Conservation (phyloP, 371 early-diverging fungal species). For the Mucor mucedo region DNA sequence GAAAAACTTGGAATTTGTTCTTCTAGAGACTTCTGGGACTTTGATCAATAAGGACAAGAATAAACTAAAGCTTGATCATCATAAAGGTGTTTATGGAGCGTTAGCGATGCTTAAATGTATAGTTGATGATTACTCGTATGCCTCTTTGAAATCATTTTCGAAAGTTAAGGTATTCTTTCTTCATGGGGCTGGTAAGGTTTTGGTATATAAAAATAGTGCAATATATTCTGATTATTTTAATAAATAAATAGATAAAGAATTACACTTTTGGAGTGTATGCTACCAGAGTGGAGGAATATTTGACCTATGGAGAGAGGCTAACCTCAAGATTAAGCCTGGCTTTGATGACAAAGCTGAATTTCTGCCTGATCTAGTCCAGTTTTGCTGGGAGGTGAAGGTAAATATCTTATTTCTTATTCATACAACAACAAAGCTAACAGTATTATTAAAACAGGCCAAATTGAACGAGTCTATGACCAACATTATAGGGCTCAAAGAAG, state of each 20-base stretch:
- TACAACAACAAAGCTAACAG: constrained; percentile 8
- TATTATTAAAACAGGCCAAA: constrained; percentile 17
- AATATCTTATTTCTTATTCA: constrained; percentile 9
- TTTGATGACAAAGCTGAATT: constrained; percentile 18
- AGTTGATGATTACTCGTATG: no score
- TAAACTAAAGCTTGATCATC: no score
- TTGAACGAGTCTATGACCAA: constrained; percentile 11
- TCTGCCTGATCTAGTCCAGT: constrained; percentile 15
- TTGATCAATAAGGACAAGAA: no score
- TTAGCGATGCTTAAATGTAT: no score
- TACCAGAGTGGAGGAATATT: constrained; percentile 11
- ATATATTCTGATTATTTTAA: neutral
- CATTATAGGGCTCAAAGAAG: constrained; percentile 13
- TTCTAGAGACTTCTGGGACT: no score
- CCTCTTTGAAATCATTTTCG: no score
- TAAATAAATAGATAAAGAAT: constrained; percentile 15
- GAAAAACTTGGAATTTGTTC: no score
- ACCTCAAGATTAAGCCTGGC: constrained; percentile 13
- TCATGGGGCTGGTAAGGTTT: no score
- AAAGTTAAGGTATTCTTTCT: no score
- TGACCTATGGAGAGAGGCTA: constrained; percentile 12
- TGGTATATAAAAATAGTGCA: constrained; percentile 7
- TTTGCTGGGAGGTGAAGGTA: constrained; percentile 17
- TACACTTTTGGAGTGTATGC: constrained; percentile 10
- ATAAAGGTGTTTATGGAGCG: no score